Evolutionary conservation across 768 basidiomycete species (phyloP).

Genomic region (Suillus occidentalis): DNA sequence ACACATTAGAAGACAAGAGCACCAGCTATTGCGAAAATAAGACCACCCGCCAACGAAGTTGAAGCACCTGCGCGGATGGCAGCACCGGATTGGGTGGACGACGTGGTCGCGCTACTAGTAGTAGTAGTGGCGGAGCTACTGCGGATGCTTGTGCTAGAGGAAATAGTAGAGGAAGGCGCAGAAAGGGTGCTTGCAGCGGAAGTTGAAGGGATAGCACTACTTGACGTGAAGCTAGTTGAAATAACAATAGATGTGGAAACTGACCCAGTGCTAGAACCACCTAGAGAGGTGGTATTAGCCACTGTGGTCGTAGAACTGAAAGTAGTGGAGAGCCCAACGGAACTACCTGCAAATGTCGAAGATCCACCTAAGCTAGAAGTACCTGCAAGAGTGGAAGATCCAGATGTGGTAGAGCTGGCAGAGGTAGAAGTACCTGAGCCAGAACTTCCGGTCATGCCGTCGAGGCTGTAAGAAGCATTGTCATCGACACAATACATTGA

Average conservation of each 20-base stretch:
- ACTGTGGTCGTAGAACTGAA: constrained; percentile 11
- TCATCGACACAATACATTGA: constrained; percentile 2
- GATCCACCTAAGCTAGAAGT: background rate
- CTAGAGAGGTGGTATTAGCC: constrained; percentile 14
- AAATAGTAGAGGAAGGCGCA: constrained; percentile 20
- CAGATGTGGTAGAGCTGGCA: constrained; percentile 5
- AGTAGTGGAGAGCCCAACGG: rapidly evolving
- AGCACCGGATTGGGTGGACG: constrained; percentile 20
- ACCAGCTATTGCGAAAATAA: constrained; percentile 23
- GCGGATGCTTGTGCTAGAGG: constrained; percentile 10
- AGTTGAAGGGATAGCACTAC: background rate
- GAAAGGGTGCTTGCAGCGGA: constrained; percentile 28
- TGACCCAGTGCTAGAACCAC: background rate
- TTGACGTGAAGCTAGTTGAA: constrained; percentile 13
- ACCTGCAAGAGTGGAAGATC: constrained; percentile 8
- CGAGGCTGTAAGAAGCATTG: constrained; percentile 39
- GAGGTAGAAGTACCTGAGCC: constrained; percentile 22
- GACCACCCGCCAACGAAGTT: constrained; percentile 20
- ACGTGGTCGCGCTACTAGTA: constrained; percentile 4
- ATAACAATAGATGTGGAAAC: background rate
- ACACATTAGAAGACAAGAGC: constrained; percentile 19
- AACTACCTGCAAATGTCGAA: background rate
- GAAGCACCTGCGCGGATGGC: constrained; percentile 23
- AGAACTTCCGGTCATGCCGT: constrained; percentile 47
- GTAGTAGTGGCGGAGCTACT: background rate